Base-by-base conservation (phyloP, 768 basidiomycete genomes). In the Trametes gibbosa region DNA sequence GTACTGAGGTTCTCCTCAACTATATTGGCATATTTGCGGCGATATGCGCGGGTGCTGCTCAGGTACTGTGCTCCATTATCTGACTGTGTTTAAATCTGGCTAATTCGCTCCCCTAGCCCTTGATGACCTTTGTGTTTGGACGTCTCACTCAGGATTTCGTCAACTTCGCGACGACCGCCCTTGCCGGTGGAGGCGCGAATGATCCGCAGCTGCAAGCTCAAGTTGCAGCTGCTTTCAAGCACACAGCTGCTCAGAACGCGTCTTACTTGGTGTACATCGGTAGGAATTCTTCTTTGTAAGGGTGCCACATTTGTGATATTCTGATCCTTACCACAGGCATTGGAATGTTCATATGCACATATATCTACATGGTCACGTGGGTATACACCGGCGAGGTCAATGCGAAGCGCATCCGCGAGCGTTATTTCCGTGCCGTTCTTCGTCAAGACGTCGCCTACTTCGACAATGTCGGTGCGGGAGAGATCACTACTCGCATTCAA, bases 401-500 rank as follows among this genome's bases (percentile, higher is more conserved):
- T 62, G 84, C 94, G 0, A 90, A 87, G 67, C 84, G 95, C 29
- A 80, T 97, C 42, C 84, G 95, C 29, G 92, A 96, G 74, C 76
- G 72, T 14, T 97, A 97, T 70, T 82, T 97, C 13, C 73, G 80
- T 56, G 84, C 93, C 2, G 75, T 95, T 13, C 77, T 98, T 3
- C 85, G 92, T 34, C 95, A 97, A 68, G 86, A 92, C 62, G 86
- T 95, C 62, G 85, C 87, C 12, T 97, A 83, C 76, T 96, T 96
- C 67, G 95, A 98, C 71, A 83, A 86, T n/a, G 82, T 96, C 50
- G 94, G 95, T 42, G 88, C 95, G 4, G 95, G 95, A 56, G 95
- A 97, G 69, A 87, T 98, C n/a, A 89, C 95, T 0, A 96, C 95
- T 10, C 84, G 94, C 42, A 96, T 97, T 62, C 88, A 92, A 69